These are phyloP conservation scores for Trichoderma koningiopsis DNA, from an alignment of 2,329 filamentous ascomycete species.

Conservation along the genomic window DNA sequence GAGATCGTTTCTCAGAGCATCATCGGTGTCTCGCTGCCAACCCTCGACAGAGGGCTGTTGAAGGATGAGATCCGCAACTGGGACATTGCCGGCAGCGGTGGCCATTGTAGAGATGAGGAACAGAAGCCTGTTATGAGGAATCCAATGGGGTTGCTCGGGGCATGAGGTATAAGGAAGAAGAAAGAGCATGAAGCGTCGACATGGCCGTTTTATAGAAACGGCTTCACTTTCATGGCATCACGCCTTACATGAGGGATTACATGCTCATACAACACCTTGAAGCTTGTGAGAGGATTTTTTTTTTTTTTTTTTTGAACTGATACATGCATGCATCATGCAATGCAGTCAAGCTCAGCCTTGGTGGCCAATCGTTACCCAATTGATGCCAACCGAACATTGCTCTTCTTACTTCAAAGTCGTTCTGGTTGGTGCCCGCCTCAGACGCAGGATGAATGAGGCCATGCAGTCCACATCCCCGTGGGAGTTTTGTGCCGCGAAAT, in stretches of 20 bases:
- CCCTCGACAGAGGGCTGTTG: background rate
- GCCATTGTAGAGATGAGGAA: background rate
- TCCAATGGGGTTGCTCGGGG: background rate
- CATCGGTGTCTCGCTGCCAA: background rate
- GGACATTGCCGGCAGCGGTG: background rate
- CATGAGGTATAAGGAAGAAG: background rate
- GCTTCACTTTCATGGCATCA: background rate
- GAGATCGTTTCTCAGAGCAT: background rate
- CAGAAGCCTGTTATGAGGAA: background rate
- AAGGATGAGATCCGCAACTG: background rate
- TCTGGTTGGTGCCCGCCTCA: background rate
- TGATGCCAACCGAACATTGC: background rate
- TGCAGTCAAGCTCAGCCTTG: background rate
- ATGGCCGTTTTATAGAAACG: background rate
- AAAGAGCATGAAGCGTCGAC: background rate
- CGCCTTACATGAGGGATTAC: background rate
- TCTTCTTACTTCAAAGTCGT: background rate
- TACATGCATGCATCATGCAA: background rate
- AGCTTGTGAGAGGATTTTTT: background rate
- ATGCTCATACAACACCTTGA: background rate
- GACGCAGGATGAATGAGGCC: background rate
- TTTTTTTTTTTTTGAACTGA: background rate
- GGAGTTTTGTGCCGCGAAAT: background rate
- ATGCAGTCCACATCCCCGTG: background rate
- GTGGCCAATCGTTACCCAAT: background rate